phyloP scores from a whole-genome alignment of 2,329 filamentous ascomycete genomes.

The Pestalotiopsis sp. region DNA sequence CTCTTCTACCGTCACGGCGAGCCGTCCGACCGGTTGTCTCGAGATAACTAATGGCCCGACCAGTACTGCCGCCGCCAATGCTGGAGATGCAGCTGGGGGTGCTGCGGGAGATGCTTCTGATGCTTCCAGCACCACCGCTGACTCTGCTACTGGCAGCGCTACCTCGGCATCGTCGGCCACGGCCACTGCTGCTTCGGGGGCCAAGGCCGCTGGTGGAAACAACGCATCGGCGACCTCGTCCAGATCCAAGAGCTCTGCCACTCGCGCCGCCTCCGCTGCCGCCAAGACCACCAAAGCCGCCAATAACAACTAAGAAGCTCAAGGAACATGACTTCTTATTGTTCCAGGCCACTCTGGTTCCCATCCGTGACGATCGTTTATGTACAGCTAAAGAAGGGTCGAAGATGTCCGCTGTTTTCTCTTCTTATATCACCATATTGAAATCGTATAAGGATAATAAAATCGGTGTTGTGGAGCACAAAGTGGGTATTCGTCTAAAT shows the following conservation, averaged over 20 bases:
- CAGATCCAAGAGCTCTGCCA: not conserved
- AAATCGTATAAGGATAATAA: too few relatives aligned
- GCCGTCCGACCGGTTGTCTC: conserved; percentile 20
- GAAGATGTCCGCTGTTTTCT: too few relatives aligned
- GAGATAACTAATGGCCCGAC: conserved; percentile 13
- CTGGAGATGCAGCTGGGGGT: not conserved
- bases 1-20: conserved; percentile 13
- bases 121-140: not conserved
- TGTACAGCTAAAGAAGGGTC: too few relatives aligned
- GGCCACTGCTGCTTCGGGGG: not conserved
- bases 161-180: not conserved
- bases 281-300: conserved; percentile 2
- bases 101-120: not conserved
- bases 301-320: not conserved
- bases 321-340: not conserved
- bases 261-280: not conserved
- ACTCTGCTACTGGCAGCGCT: not conserved
- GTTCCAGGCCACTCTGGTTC: too few relatives aligned
- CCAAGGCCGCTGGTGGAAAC: not conserved
- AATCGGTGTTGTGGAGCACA: too few relatives aligned
- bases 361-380: too few relatives aligned
- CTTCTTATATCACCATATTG: too few relatives aligned
- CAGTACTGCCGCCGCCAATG: not conserved
- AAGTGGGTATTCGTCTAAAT: too few relatives aligned
- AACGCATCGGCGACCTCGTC: not conserved